phyloP scores from a whole-genome alignment of 768 basidiomycete genomes.

The Lactarius psammicola region DNA sequence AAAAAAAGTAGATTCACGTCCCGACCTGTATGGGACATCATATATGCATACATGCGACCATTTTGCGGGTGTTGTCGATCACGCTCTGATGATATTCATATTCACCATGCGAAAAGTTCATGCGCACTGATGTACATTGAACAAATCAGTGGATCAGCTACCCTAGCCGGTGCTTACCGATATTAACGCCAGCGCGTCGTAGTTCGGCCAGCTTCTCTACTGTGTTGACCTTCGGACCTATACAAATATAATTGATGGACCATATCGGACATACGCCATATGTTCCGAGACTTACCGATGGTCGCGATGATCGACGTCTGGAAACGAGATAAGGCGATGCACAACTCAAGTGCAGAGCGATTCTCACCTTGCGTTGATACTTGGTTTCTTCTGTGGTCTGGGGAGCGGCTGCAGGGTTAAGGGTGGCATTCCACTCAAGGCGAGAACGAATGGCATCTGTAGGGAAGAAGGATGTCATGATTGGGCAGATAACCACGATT shows the following conservation, averaged over 20 bases:
- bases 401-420: constrained; percentile 70
- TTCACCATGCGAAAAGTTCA: constrained; percentile 99
- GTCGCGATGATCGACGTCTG: constrained; percentile 98
- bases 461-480: constrained; percentile 28
- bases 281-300: constrained; percentile 61
- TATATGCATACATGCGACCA: constrained; percentile 63
- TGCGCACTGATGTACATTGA: constrained; percentile 67
- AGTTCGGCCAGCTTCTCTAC: constrained; percentile 85
- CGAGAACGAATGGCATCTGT: constrained; percentile 56
- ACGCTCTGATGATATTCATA: constrained; percentile 99
- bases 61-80: constrained; percentile 93
- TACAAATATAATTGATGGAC: constrained; percentile 19
- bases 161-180: constrained; percentile 61
- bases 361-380: constrained; percentile 82
- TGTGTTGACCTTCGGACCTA: constrained; percentile 92
- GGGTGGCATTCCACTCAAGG: constrained; percentile 88
- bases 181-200: constrained; percentile 91
- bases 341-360: constrained; percentile 9
- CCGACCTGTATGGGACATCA: neutral
- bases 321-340: constrained; percentile 7
- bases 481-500: neutral
- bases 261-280: constrained; percentile 1
- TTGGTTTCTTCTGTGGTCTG: constrained; percentile 77
- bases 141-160: constrained; percentile 2
- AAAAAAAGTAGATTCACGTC: constrained; percentile 8